A percentile compares a stretch with the other conserved stretches of the same genome.
phyloP scores from a whole-genome alignment of 306 rosid genomes.

The Fragaria ananassa region DNA sequence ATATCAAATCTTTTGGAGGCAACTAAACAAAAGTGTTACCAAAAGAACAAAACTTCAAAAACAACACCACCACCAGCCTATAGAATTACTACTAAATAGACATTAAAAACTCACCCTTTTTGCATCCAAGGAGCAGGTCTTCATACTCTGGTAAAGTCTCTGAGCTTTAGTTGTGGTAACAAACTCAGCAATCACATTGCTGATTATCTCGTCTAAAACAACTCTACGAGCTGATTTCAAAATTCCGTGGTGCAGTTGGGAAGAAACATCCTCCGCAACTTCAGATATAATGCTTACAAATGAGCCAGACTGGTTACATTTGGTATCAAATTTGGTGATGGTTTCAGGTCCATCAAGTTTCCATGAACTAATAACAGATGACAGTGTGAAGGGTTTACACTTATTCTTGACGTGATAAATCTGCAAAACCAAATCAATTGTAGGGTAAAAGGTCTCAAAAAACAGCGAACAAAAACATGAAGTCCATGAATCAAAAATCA shows the following conservation, averaged over 20 bases:
- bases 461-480: slow-evolving; percentile 9
- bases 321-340: slow-evolving; percentile 36
- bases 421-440: slow-evolving; percentile 42
- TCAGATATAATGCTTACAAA: slow-evolving; percentile 45
- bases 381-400: slow-evolving; percentile 45
- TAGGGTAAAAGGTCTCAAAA: slow-evolving; percentile 12
- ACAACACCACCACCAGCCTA: neutral
- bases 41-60: neutral
- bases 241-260: slow-evolving; percentile 66
- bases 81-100: neutral
- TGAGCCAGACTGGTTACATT: slow-evolving; percentile 38
- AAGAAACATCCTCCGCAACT: slow-evolving; percentile 70
- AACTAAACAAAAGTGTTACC: neutral
- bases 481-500: neutral
- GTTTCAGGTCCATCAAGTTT: slow-evolving; percentile 44
- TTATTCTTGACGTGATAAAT: slow-evolving; percentile 62
- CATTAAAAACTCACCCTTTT: slow-evolving; percentile 40
- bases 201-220: slow-evolving; percentile 82
- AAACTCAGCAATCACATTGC: slow-evolving; percentile 68
- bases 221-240: slow-evolving; percentile 86
- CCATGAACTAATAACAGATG: slow-evolving; percentile 55
- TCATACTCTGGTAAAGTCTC: slow-evolving; percentile 40
- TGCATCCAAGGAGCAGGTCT: slow-evolving; percentile 29
- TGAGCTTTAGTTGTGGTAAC: slow-evolving; percentile 46
- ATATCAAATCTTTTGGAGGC: neutral